Evolutionary conservation across 2,329 filamentous ascomycete species (phyloP), one percentile per base, ranked within the genome.

Genomic region (Penicillium polonicum): DNA sequence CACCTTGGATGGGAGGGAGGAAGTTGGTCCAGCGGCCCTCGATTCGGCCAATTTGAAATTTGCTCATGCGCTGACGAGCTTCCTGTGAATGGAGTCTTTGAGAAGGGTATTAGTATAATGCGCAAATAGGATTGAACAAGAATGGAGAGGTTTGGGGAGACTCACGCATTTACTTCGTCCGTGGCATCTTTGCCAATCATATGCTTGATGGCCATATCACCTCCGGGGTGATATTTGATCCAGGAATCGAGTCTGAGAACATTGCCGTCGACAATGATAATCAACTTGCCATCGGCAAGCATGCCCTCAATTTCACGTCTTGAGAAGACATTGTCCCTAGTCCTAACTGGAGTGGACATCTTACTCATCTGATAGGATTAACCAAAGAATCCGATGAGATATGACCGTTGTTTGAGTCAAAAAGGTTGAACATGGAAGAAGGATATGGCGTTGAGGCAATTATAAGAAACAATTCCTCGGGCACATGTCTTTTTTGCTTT

Each of bases 131-230:
- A 17, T 13, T 19, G 19, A 38, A 48, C 27, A 43, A 38, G 19
- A 41, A 49, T 45, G 48, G 31, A n/a, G 9, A 48, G 19, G 10
- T 5, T 48, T 13, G 12, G 36, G 54, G 58, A 48, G 44, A 79
- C 88, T 48, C 81, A 96, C 90, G 87, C 89, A 69, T 88, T 90
- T 53, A 97, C 86, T 76, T 97, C 93, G 72, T 96, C 92, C 10
- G 93, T 96, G 43, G 91, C 93, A 84, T 96, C 92, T 76, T 88
- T 85, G 54, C 92, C 92, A 59, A 97, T 83, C 90, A 97, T 92
- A 71, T 97, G 93, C 72, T 85, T 79, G 64, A 97, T 94, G 55
- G 92, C 84, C 76, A 90, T 92, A 66, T 92, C 85, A 64, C 94
- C 94, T 46, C 94, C 94, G 12, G 94, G 93, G 70, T 97, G 93